A percentile compares a stretch with the other conserved stretches of the same genome.
These are phyloP conservation scores for Picea mariana DNA, from an alignment of 83 land plant species.

Conservation along the genomic window DNA sequence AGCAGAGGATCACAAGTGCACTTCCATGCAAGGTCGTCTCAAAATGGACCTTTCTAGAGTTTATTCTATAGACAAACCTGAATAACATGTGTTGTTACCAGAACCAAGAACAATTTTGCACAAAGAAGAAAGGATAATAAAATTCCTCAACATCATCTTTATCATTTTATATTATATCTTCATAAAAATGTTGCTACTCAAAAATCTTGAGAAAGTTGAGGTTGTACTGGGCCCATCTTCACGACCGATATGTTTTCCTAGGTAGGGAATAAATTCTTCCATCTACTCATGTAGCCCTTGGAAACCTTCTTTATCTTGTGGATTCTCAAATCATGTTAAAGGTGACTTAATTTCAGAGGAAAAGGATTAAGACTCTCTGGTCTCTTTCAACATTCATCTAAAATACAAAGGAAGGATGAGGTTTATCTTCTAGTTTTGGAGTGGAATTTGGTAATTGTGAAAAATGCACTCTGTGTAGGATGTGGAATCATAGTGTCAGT, in stretches of 20 bases:
- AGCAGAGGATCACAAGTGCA: conserved; percentile 71
- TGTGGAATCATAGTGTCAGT: conserved; percentile 39
- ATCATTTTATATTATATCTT: conserved; percentile 42
- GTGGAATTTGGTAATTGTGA: conserved; percentile 25
- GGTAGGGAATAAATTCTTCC: conserved; percentile 26
- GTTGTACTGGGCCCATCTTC: conserved; percentile 19
- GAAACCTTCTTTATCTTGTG: conserved; percentile 37
- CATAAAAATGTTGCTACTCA: conserved; percentile 8
- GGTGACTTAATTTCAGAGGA: conserved; percentile 16
- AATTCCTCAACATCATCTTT: conserved; percentile 17
- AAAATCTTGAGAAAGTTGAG: conserved; percentile 35
- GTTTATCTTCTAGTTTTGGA: conserved; percentile 28
- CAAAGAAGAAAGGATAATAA: conserved; percentile 15
- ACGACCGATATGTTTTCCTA: conserved; percentile 13
- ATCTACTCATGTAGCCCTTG: conserved; percentile 28
- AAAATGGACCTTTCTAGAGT: conserved; percentile 25
- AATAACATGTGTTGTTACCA: no score
- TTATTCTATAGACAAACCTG: no score
- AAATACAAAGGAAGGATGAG: conserved; percentile 34
- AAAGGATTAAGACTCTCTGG: conserved; percentile 29
- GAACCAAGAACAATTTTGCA: no score
- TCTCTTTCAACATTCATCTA: conserved; percentile 42
- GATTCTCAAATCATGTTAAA: conserved; percentile 30
- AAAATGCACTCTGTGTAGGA: conserved; percentile 42
- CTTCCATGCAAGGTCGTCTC: conserved; percentile 71